These are phyloP conservation scores for Candida maesae DNA, from an alignment of 805 yeast genomes.

Conservation along the genomic window DNA sequence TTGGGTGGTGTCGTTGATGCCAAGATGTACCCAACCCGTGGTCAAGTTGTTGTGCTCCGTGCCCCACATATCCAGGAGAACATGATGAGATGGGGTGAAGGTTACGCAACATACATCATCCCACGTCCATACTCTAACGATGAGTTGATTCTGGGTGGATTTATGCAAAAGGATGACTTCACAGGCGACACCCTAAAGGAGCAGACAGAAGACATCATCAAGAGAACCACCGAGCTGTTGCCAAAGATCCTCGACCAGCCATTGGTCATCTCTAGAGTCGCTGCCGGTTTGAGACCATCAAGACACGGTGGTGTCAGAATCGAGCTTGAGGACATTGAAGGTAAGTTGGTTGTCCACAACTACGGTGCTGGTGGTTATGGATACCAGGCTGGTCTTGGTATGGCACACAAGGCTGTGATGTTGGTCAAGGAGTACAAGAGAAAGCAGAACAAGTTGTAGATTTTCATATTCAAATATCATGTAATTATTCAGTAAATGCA, in stretches of 20 bases:
- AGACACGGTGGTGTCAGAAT: constrained; percentile 74
- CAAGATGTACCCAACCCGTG: constrained; percentile 67
- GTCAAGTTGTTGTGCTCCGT: constrained; percentile 70
- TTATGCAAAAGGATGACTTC: constrained; percentile 60
- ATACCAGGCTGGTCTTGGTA: constrained; percentile 63
- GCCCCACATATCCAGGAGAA: constrained; percentile 68
- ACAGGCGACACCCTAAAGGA: constrained; percentile 51
- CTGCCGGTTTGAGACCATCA: constrained; percentile 74
- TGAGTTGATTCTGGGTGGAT: constrained; percentile 75
- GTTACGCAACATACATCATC: constrained; percentile 62
- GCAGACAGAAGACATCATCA: constrained; percentile 59
- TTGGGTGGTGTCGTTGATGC: constrained; percentile 65
- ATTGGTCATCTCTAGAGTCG: constrained; percentile 56
- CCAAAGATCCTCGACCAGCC: constrained; percentile 46
- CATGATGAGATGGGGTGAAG: constrained; percentile 56
- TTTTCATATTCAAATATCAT: neutral
- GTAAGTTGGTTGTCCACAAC: constrained; percentile 55
- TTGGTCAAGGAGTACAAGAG: constrained; percentile 16
- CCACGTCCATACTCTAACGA: constrained; percentile 67
- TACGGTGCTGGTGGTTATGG: constrained; percentile 71
- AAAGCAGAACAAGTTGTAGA: constrained; percentile 7
- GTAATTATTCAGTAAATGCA: neutral
- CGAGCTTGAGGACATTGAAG: constrained; percentile 47
- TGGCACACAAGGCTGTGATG: constrained; percentile 47
- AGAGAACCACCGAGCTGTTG: constrained; percentile 48